These are phyloP conservation scores for Colletotrichum sp. DNA, from an alignment of 2,329 filamentous ascomycete species.

Conservation along the genomic window DNA sequence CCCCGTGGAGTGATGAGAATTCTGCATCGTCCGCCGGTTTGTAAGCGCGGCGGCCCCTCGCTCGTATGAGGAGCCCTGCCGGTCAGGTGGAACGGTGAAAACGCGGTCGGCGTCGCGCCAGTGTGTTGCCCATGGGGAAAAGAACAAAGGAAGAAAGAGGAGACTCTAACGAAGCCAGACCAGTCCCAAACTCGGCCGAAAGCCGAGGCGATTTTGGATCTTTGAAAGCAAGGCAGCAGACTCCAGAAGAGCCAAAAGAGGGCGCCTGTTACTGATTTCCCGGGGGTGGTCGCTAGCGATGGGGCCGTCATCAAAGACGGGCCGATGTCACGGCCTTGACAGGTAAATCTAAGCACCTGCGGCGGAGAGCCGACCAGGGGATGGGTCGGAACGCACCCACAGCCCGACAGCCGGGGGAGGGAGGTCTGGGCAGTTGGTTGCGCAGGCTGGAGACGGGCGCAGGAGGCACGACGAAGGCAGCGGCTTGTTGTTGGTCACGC, in stretches of 20 bases:
- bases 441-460: not conserved
- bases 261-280: not conserved
- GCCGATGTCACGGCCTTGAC: slow-evolving; percentile 17
- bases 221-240: not conserved
- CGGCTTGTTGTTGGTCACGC: not conserved
- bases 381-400: slow-evolving; percentile 8
- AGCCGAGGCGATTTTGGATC: not conserved
- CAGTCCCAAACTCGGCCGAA: slow-evolving; percentile 14
- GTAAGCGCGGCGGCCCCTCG: not conserved
- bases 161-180: not conserved
- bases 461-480: not conserved
- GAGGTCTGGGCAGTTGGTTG: not conserved
- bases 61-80: not conserved
- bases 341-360: slow-evolving; percentile 17
- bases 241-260: not conserved
- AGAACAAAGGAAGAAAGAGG: slow-evolving; percentile 16
- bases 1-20: slow-evolving; percentile 8
- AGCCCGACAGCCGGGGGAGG: slow-evolving; percentile 3
- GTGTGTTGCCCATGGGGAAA: slow-evolving; percentile 18
- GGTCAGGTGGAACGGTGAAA: slow-evolving; percentile 12
- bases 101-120: slow-evolving; percentile 7
- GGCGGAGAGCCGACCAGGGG: slow-evolving; percentile 5
- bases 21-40: not conserved
- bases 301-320: slow-evolving; percentile 21
- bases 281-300: not conserved